These are phyloP conservation scores for Candida jianshihensis DNA, from an alignment of 805 yeast species.

Conservation along the genomic window DNA sequence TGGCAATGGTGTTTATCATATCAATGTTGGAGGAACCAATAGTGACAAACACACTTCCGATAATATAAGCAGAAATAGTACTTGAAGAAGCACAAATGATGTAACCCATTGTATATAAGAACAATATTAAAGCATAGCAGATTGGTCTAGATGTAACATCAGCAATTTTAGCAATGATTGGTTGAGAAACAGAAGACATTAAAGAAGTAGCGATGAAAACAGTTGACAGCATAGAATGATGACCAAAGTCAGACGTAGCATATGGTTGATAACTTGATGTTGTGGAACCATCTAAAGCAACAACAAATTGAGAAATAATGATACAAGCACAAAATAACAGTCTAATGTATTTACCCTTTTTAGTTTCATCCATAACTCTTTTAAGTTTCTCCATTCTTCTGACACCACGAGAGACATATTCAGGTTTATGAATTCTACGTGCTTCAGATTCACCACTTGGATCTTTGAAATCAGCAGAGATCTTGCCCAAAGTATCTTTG, in stretches of 20 bases:
- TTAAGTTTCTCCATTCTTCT: constrained; percentile 17
- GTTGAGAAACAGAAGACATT: constrained; percentile 30
- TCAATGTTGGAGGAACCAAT: constrained; percentile 32
- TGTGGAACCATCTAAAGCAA: constrained; percentile 25
- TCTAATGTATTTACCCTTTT: constrained; percentile 11
- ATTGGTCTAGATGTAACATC: constrained; percentile 35
- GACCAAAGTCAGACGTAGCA: constrained; percentile 33
- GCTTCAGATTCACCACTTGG: no score
- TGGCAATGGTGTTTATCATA: constrained; percentile 26
- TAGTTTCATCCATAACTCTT: constrained; percentile 13
- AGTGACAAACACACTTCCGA: constrained; percentile 30
- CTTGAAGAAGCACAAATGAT: constrained; percentile 30
- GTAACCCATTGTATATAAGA: constrained; percentile 29
- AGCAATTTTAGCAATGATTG: constrained; percentile 34
- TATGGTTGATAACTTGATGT: constrained; percentile 29
- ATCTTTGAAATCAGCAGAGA: no score
- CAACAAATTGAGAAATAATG: constrained; percentile 12
- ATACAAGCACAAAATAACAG: constrained; percentile 10
- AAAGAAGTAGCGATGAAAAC: constrained; percentile 33
- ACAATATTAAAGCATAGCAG: constrained; percentile 27
- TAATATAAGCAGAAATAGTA: constrained; percentile 28
- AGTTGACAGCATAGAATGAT: constrained; percentile 34
- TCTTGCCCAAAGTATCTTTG: no score
- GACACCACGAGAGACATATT: constrained; percentile 17
- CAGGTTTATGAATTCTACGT: no score